Evolutionary conservation across 2,329 filamentous ascomycete species (phyloP).

Genomic region (Taxawa tesnikishii): DNA sequence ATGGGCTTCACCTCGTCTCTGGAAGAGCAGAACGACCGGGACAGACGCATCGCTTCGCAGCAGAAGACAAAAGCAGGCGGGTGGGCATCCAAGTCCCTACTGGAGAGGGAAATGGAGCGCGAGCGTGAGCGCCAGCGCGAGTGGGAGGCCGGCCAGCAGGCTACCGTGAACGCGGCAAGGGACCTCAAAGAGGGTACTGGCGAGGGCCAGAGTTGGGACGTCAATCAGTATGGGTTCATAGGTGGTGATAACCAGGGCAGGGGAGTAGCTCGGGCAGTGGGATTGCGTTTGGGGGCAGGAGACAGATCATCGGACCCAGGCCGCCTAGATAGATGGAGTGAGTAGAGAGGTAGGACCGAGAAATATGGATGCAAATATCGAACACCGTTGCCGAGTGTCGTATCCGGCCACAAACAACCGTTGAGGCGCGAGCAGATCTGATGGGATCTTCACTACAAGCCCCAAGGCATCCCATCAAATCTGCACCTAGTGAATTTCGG

Average conservation of each 20-base stretch:
- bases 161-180: slow-evolving; percentile 43
- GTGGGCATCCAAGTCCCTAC: slow-evolving; percentile 55
- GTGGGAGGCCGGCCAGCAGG: slow-evolving; percentile 66
- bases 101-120: slow-evolving; percentile 71
- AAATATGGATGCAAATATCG: too few relatives aligned
- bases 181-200: slow-evolving; percentile 49
- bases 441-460: too few relatives aligned
- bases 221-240: slow-evolving; percentile 64
- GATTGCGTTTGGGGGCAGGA: slow-evolving; percentile 50
- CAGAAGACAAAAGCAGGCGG: slow-evolving; percentile 49
- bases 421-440: too few relatives aligned
- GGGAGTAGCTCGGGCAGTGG: slow-evolving; percentile 48
- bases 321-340: slow-evolving; percentile 32
- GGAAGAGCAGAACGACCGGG: slow-evolving; percentile 45
- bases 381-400: too few relatives aligned
- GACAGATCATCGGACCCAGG: slow-evolving; percentile 70
- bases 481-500: too few relatives aligned
- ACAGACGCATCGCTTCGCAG: slow-evolving; percentile 46
- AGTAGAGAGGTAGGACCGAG: not conserved
- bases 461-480: too few relatives aligned
- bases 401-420: too few relatives aligned
- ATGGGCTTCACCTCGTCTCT: slow-evolving; percentile 43
- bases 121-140: slow-evolving; percentile 65
- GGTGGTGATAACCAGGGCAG: slow-evolving; percentile 64
- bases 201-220: slow-evolving; percentile 62